phyloP scores from a whole-genome alignment of 1,139 yeast species.

The Scheffersomyces titani region DNA sequence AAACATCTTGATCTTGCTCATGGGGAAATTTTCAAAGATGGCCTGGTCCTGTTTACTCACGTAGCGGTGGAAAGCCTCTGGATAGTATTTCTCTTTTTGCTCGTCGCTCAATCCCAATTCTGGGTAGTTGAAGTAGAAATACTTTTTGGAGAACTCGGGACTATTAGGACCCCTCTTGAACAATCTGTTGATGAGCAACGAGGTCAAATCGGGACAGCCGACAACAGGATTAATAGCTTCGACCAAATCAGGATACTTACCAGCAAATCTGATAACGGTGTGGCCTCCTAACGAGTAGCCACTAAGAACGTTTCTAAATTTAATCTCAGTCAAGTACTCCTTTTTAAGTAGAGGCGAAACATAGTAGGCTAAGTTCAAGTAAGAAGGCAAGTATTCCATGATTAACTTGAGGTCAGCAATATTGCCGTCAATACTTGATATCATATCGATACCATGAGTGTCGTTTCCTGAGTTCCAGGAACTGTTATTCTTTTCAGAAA shows the following conservation, averaged over 20 bases:
- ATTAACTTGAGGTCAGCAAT: conserved; percentile 50
- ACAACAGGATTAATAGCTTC: conserved; percentile 47
- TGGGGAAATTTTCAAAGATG: conserved; percentile 40
- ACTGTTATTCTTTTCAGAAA: conserved; percentile 35
- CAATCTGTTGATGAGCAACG: conserved; percentile 45
- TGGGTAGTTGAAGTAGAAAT: conserved; percentile 35
- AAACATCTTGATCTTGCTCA: conserved; percentile 32
- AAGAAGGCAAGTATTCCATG: conserved; percentile 50
- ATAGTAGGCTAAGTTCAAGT: conserved; percentile 35
- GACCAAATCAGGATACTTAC: conserved; percentile 37
- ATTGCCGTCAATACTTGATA: conserved; percentile 51
- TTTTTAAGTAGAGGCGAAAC: conserved; percentile 23
- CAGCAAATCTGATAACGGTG: conserved; percentile 49
- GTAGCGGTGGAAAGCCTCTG: conserved; percentile 38
- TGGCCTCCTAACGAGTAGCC: conserved; percentile 71
- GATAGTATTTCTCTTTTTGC: conserved; percentile 28
- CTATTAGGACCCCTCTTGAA: conserved; percentile 17
- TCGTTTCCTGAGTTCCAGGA: conserved; percentile 51
- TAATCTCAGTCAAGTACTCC: conserved; percentile 19
- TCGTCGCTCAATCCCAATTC: conserved; percentile 33
- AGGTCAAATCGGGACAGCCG: conserved; percentile 47
- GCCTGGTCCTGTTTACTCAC: conserved; percentile 29
- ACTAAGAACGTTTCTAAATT: conserved; percentile 37
- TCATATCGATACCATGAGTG: conserved; percentile 56
- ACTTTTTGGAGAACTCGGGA: conserved; percentile 25